Evolutionary conservation across 306 rosid species (phyloP), one percentile per base, ranked within the genome.

Genomic region (Vigna radiata): DNA sequence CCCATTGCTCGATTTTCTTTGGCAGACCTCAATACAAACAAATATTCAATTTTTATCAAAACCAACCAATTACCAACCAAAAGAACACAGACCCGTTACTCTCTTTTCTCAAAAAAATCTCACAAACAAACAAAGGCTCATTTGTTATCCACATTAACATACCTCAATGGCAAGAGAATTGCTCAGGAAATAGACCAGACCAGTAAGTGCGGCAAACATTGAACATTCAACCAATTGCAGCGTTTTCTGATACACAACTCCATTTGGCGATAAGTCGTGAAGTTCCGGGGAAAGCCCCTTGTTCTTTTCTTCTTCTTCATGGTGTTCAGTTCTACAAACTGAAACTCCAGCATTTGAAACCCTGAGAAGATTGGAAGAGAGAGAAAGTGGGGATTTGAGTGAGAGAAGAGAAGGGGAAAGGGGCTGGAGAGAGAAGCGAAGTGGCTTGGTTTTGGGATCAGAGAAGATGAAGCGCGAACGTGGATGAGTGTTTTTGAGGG

Each of bases 161-260:
- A 95, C 96, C 96, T 95, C 97, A 71, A 95, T 89, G 37, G 93
- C 89, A 15, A 95, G 96, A 19, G 99, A 89, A 83, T 87, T 95
- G 87, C 99, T 95, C 87, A 92, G 84, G 87, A 95, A 92, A 69
- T 90, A 95, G 66, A 95, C 99, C 85, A 95, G 83, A 46, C 99
- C 99, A 29, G 95, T 88, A 60, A 95, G 97, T 3, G 99, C 97
- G 48, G 99, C 93, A 63, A 92, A 91, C 99, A 95, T 95, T 84
- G 99, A 90, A 81, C 99, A 95, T 86, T 95, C 99, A 61, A 95
- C 99, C 90, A 95, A 64, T 43, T 92, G 97, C 59, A 95, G 74
- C 8, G 97, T 95, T 74, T 90, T 91, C 89, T 77, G 83, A 70
- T 90, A 92, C 50, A 89, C 89, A 8, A 37, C 73, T 15, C 99